Base-by-base conservation (phyloP, 305 asterid species). In the Fraxinus latifolia region DNA sequence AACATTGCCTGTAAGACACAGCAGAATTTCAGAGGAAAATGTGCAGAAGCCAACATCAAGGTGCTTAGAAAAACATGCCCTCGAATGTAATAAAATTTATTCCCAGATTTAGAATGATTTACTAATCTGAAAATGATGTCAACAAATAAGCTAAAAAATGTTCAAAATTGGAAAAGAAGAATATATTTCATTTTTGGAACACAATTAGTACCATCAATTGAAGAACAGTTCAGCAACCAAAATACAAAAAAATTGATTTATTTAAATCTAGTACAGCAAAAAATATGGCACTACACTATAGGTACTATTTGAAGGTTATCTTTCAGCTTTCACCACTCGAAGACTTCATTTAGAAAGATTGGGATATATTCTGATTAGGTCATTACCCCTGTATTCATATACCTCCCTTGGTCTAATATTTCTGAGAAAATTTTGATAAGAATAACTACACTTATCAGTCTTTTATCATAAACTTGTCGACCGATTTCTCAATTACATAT, bases 1-100 rank as follows among this genome's bases (percentile, higher is more conserved):
- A 82, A 80, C 84, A 84, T 94, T 94, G 78, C 98, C 98, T 96
- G 91, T 53, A 88, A 81, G 33, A 78, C 82, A 17, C 55, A 7
- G 37, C 55, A 78, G 29, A 68, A 11, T 47, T 78, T 75, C 36
- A 39, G 21, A 42, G 5, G 27, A 1, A 11, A 36, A 4, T 37
- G 53, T 37, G 21, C 62, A 74, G 67, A 60, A 62, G 31, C 29
- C 70, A 60, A 21, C 70, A 60, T 21, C 70, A 7, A 60, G 14
- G 70, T 60, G 29, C 32, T 62, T 62, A 23, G 15, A 7, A 62
- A 62, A 55, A 19, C 27, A 17, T 17, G 67, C 1, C 25, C 27
- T 6, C 3, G 3, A 17, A 55, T 55, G 27, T 55, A 19, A 55
- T 19, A 55, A 19, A 55, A 55, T 6, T 55, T 17, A 17, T 17